These are phyloP conservation scores for Venturia nashicola DNA, from an alignment of 2,329 filamentous ascomycete species.

Conservation along the genomic window DNA sequence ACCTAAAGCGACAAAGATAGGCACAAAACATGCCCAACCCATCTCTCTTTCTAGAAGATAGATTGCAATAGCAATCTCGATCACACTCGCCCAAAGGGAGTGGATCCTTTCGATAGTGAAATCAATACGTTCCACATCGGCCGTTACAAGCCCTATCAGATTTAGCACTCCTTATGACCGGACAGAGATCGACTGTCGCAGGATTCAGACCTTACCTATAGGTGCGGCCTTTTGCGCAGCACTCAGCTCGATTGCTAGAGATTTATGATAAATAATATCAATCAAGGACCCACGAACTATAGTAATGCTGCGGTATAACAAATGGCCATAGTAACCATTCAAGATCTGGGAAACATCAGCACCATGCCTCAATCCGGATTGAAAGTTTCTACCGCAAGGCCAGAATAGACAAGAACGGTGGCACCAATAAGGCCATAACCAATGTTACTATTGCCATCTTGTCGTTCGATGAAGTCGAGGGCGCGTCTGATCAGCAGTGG, in stretches of 20 bases:
- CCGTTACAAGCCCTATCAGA: background rate
- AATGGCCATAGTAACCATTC: slow-evolving; percentile 23
- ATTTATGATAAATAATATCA: background rate
- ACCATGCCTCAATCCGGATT: background rate
- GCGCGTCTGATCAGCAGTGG: background rate
- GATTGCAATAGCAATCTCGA: background rate
- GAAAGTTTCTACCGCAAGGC: slow-evolving; percentile 25
- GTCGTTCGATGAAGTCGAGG: background rate
- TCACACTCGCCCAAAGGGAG: background rate
- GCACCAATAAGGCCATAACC: slow-evolving; percentile 31
- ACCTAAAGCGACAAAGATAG: background rate
- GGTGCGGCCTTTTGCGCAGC: background rate
- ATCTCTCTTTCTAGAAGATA: background rate
- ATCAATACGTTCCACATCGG: background rate
- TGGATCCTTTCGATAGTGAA: background rate
- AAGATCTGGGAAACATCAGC: slow-evolving; percentile 11
- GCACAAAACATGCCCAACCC: background rate
- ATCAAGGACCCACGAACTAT: slow-evolving; percentile 25
- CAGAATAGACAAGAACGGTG: slow-evolving; percentile 28
- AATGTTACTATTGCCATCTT: slow-evolving; percentile 13
- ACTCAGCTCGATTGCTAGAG: background rate
- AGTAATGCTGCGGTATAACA: slow-evolving; percentile 24
- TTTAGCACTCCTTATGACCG: background rate
- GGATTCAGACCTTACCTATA: background rate
- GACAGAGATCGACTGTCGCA: background rate